These are phyloP conservation scores for Syzygium grande DNA, from an alignment of 345 rosid genomes.

Conservation along the genomic window DNA sequence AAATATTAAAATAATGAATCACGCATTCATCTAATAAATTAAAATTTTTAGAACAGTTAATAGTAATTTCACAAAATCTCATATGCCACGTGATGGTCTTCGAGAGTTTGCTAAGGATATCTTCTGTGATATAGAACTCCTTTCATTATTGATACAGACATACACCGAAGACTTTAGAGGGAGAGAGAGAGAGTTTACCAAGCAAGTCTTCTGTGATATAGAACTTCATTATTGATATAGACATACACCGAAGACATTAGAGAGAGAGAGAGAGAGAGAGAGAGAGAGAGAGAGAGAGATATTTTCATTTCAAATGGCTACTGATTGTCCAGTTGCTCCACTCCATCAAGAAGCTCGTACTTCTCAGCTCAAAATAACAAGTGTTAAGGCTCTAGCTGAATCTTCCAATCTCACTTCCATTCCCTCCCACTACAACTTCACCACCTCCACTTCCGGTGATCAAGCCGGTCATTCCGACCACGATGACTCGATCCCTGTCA, in stretches of 20 bases:
- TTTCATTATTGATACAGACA: not conserved
- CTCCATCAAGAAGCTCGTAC: not conserved
- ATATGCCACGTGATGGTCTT: not conserved
- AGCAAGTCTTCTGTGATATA: not conserved
- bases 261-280: not conserved
- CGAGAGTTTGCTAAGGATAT: not conserved
- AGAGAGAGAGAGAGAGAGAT: not conserved
- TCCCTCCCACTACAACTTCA: not conserved
- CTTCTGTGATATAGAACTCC: not conserved
- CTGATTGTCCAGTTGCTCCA: not conserved
- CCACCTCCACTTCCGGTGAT: not conserved
- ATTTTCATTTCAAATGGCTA: not conserved
- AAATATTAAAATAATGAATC: not conserved
- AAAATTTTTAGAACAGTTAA: too few relatives aligned
- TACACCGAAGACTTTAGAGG: not conserved
- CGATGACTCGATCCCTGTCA: constrained; percentile 21
- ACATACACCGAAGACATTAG: not conserved
- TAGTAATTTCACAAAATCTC: not conserved
- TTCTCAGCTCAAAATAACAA: not conserved
- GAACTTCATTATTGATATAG: not conserved
- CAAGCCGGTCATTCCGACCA: not conserved
- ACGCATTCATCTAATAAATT: not conserved
- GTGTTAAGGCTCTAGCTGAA: not conserved
- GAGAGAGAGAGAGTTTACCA: not conserved
- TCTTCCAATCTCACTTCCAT: not conserved